Evolutionary conservation across 495 filamentous ascomycete genomes (phyloP).

Genomic region (Tuber magnatum): DNA sequence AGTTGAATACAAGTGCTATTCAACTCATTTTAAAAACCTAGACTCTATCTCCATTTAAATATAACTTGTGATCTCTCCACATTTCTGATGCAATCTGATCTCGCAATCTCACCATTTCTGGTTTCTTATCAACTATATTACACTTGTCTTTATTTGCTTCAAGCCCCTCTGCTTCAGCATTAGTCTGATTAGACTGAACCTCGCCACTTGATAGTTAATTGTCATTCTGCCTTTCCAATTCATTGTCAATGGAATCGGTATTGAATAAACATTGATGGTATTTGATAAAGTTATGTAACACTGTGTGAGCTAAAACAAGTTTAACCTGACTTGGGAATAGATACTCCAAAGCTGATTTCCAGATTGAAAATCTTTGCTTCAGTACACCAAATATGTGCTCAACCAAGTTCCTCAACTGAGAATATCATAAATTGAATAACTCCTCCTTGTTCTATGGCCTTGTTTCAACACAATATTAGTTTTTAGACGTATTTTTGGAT

Average conservation of each 20-base stretch:
- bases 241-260: no score
- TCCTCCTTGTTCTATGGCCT: no score
- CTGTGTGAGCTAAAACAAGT: slow-evolving; percentile 1
- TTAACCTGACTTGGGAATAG: slow-evolving; percentile 4
- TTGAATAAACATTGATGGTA: no score
- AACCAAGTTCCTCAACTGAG: slow-evolving; percentile 10
- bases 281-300: slow-evolving; percentile 13
- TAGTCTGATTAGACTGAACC: background rate
- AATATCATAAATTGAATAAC: slow-evolving; percentile 23
- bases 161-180: background rate
- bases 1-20: no score
- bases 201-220: no score
- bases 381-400: slow-evolving; percentile 19
- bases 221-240: background rate
- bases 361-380: slow-evolving; percentile 6
- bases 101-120: no score
- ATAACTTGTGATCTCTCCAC: no score
- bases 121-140: slow-evolving; percentile 10
- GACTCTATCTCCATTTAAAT: no score
- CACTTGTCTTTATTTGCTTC: background rate
- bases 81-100: no score
- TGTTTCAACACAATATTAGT: slow-evolving; percentile 2
- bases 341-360: background rate
- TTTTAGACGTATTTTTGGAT: background rate
- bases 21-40: no score